Base-by-base conservation (phyloP, 495 filamentous ascomycete species). In the Aspergillus mulundensis region DNA sequence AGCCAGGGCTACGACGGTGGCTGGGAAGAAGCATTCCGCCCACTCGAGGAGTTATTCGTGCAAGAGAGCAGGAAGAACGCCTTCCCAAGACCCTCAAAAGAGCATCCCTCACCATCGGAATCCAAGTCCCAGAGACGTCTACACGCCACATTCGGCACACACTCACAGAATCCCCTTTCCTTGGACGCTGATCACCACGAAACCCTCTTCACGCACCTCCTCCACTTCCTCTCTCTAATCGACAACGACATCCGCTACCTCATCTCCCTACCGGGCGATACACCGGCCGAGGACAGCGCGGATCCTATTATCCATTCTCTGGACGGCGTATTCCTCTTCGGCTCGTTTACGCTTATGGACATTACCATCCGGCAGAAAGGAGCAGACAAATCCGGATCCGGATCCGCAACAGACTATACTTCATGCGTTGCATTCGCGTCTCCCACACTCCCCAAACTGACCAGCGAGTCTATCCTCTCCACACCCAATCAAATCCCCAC, bases 141-240 rank as follows among this genome's bases (percentile, higher is more conserved):
- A n/a, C n/a, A n/a, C n/a, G n/a, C n/a, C n/a, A 50, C 7, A 1
- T 50, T 39, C 34, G 48, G 48, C 3, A 0, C 48, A 0, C 19
- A 50, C 16, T 19, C 48, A 1, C 20, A 10, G 1, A 50, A 57
- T 16, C 36, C n/a, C 1, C 54, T 42, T 1, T 42, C 34, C 0
- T 46, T 57, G 0, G 24, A 32, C 24, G 7, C 21, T 1, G 5
- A 12, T 0, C 54, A 56, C 28, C 32, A 32, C 1, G 20, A 49
- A 7, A 30, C 15, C 0, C 34, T 56, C 3, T 56, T 56, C 21
- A 4, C 41, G 0, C 34, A 56, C 19, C 25, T 49, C 21, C 44
- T 56, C 3, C 54, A 56, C 8, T 56, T 56, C 14, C 23, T 56
- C 15, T 43, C 24, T 30, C 6, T 50, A 1, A n/a, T 34, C 15